Base-by-base conservation (phyloP, 176 grass and related monocot species). In the Triticum monococcum region DNA sequence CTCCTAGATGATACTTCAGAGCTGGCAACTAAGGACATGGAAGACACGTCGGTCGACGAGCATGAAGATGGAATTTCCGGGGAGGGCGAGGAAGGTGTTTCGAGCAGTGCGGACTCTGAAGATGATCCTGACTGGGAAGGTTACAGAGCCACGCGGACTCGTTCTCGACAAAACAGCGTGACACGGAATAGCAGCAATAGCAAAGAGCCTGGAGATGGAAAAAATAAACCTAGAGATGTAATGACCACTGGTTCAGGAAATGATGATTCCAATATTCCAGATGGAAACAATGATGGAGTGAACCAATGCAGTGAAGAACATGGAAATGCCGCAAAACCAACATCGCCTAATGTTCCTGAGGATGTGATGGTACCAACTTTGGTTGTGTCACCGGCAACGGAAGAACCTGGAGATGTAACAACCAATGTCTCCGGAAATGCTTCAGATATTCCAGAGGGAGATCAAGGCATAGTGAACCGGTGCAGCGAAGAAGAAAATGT, bases 41-140 rank as follows among this genome's bases (percentile, higher is more conserved):
- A 85, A 78, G 73, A 68, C 13, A 78, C 73, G 37, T 85, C 83
- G 23, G 62, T 35, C 5, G 62, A 77, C 3, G 61, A 85, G 72
- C 50, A 37, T 7, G 61, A 23, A 56, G 45, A 85, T 78, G 74
- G 35, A 69, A 59, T 32, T 70, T 86, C 32, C 0, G 1, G 23
- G 6, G 73, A 85, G 30, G 64, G 75, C 9, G 46, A 80, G 37
- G 36, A 61, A 46, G 78, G 24, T 45, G 78, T 65, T 46, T 65
- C 9, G 9, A 66, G 75, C 54, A 60, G 64, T 23, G 9, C 17
- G 4, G 64, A 86, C 24, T 86, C 48, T 43, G 75, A 69, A 56
- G 75, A 79, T 68, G 75, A 86, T 57, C 62, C 73, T 86, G 63
- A 79, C 46, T 79, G 84, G 63, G 46, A 30, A 69, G 75, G 54